phyloP scores from a whole-genome alignment of 2,329 filamentous ascomycete species.

The Calonectria hawksworthii region DNA sequence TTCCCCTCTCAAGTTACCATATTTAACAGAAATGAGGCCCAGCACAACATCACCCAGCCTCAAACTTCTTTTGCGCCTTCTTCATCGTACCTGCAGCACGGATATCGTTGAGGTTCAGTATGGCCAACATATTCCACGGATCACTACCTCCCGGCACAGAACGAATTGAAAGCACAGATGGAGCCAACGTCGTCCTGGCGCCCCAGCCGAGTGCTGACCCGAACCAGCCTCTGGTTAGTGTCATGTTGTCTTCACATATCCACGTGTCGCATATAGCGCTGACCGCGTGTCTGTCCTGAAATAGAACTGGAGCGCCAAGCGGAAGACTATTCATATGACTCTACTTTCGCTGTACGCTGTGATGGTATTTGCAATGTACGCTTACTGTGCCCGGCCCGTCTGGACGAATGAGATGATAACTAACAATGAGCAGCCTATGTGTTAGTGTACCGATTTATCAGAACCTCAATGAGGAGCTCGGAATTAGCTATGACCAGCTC shows the following conservation, averaged over 20 bases:
- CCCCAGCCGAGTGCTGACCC: slow-evolving; percentile 37
- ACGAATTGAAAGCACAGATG: slow-evolving; percentile 31
- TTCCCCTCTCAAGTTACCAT: background rate
- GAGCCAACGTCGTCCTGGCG: slow-evolving; percentile 31
- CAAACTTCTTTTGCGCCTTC: background rate
- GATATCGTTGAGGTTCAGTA: background rate
- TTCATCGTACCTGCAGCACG: background rate
- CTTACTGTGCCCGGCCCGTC: too few relatives aligned
- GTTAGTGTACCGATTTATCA: slow-evolving; percentile 38
- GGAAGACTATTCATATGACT: slow-evolving; percentile 31
- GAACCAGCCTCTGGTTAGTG: slow-evolving; percentile 35
- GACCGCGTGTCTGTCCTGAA: background rate
- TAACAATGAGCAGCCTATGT: slow-evolving; percentile 23
- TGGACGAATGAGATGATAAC: fast-evolving
- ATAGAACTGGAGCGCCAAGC: slow-evolving; percentile 35
- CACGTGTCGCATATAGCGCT: background rate
- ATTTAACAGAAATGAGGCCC: background rate
- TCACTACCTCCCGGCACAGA: slow-evolving; percentile 34
- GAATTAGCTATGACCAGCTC: slow-evolving; percentile 38
- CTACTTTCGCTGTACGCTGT: slow-evolving; percentile 33
- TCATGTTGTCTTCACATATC: background rate
- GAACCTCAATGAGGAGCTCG: slow-evolving; percentile 35
- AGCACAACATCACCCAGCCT: too few relatives aligned
- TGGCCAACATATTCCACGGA: background rate
- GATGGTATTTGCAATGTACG: slow-evolving; percentile 39